phyloP scores from a whole-genome alignment of 2,329 filamentous ascomycete species.

The Apiospora aurea region DNA sequence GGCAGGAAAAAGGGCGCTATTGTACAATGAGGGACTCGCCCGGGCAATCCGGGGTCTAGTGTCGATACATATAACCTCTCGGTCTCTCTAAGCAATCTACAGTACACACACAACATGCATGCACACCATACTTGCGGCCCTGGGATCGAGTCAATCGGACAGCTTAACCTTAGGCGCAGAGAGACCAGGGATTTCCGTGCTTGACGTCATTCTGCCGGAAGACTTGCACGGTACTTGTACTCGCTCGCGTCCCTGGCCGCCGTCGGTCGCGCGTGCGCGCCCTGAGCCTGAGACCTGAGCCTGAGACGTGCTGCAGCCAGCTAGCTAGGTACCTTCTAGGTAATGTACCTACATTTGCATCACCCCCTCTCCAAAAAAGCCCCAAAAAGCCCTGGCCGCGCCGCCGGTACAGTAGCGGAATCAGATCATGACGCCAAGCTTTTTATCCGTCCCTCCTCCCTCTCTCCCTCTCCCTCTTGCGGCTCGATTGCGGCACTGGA shows the following conservation, averaged over 20 bases:
- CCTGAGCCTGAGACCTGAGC: too few relatives aligned
- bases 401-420: neutral
- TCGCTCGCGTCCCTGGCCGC: neutral
- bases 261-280: neutral
- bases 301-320: constrained; percentile 1
- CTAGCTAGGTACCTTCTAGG: too few relatives aligned
- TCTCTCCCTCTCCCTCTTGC: neutral
- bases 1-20: neutral
- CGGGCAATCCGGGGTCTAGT: constrained; percentile 13
- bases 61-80: constrained; percentile 18
- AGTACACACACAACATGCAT: neutral
- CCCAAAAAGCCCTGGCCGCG: neutral
- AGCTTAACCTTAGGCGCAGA: neutral
- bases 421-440: constrained; percentile 6
- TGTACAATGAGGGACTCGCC: neutral
- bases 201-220: constrained; percentile 18
- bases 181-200: neutral
- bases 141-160: neutral
- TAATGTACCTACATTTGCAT: neutral
- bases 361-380: too few relatives aligned
- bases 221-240: constrained; percentile 5
- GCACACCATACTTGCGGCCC: neutral
- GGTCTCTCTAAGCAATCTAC: neutral
- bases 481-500: neutral
- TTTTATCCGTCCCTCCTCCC: neutral